Evolutionary conservation across 2,329 filamentous ascomycete species (phyloP), one percentile per base, ranked within the genome.

Genomic region (Ophiostoma populinum): DNA sequence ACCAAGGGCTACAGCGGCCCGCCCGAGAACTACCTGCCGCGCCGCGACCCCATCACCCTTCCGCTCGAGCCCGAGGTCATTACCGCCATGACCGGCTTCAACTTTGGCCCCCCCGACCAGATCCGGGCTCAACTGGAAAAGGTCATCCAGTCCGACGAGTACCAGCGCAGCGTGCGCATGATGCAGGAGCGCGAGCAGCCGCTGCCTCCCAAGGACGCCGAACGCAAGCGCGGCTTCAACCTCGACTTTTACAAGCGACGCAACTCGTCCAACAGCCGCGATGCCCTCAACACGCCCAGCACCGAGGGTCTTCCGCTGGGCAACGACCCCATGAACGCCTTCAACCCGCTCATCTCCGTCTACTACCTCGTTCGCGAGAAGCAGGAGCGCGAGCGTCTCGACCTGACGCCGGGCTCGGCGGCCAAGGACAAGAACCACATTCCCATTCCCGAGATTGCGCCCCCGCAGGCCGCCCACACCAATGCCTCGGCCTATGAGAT

Each of bases 341-440:
- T 81, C 53, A 87, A 80, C 47, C 90, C 90, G 7, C 62, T 95
- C 11, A 65, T 95, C 7, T 95, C 90, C 2, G 77, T 98, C 11
- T 98, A 98, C 55, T 92, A 92, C 49, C 68, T 98, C 3, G 90
- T 93, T n/a, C 77, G 74, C 45, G 90, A 98, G 59, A 95, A 95
- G 58, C 73, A 83, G 43, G 82, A 92, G 33, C 74, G 82, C 24
- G 86, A 95, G 48, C 60, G 60, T 35, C 43, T 49, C 19, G 56
- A 62, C 24, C 40, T 59, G 17, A 62, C 28, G 58, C 72, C 49
- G 8, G 41, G 46, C 4, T 44, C 55, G 7, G 24, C 49, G 2
- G 47, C 49, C 2, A 59, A 56, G 42, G 59, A 62, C 19, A 56
- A 62, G 34, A 57, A 58, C 17, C 56, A 59, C 12, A 11, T 32